Evolutionary conservation across 805 yeast genomes (phyloP).

Genomic region (Zygosaccharomyces rouxii): DNA sequence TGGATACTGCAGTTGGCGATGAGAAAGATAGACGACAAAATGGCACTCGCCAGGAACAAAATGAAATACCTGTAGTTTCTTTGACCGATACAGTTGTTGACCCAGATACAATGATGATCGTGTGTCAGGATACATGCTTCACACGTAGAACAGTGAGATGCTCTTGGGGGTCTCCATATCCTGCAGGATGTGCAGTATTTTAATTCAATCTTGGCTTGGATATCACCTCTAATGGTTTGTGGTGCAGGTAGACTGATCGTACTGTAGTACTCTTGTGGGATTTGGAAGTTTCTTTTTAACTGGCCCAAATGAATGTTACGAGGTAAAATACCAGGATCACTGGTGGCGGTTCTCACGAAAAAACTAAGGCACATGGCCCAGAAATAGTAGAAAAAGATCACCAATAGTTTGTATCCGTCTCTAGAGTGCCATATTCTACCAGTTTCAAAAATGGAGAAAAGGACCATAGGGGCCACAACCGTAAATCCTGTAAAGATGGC

Average conservation of each 20-base stretch:
- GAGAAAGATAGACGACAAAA: constrained; percentile 31
- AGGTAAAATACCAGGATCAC: constrained; percentile 72
- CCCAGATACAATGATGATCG: constrained; percentile 68
- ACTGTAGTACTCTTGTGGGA: constrained; percentile 58
- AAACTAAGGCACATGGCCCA: constrained; percentile 49
- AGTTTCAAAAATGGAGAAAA: constrained; percentile 50
- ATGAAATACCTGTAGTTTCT: constrained; percentile 64
- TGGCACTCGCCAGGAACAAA: constrained; percentile 42
- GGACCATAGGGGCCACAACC: constrained; percentile 44
- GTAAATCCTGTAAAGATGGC: constrained; percentile 36
- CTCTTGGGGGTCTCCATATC: constrained; percentile 72
- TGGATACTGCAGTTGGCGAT: constrained; percentile 24
- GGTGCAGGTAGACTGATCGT: constrained; percentile 46
- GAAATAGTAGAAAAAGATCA: constrained; percentile 53
- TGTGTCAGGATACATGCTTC: constrained; percentile 56
- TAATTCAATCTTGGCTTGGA: constrained; percentile 42
- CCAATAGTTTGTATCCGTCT: constrained; percentile 29
- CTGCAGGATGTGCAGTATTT: constrained; percentile 63
- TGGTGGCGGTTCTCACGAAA: constrained; percentile 49
- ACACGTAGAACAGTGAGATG: constrained; percentile 72
- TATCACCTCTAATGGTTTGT: constrained; percentile 8
- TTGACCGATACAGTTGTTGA: constrained; percentile 74
- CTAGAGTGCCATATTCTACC: constrained; percentile 22
- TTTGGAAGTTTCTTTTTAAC: constrained; percentile 31
- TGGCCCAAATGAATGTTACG: constrained; percentile 55